These are phyloP conservation scores for Alnus glutinosa DNA, from an alignment of 306 rosid genomes.

Conservation along the genomic window DNA sequence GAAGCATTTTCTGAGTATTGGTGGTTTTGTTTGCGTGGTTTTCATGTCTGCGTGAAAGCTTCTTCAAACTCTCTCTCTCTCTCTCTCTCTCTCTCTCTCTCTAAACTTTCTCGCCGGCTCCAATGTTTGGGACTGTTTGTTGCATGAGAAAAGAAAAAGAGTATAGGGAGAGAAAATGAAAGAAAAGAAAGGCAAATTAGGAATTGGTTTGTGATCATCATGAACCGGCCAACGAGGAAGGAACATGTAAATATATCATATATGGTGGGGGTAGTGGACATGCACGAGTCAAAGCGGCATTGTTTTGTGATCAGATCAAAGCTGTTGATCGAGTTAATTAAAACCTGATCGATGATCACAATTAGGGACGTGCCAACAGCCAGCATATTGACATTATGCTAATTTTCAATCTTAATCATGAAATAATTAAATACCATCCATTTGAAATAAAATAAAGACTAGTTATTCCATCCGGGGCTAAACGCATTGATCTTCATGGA, in stretches of 20 bases:
- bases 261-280: conserved; percentile 23
- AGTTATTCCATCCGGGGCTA: no score
- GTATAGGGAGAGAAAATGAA: not conserved
- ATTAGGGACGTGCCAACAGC: no score
- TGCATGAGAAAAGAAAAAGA: conserved; percentile 13
- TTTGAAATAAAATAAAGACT: no score
- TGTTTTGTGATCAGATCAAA: no score
- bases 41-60: conserved; percentile 44
- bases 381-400: no score
- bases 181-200: not conserved
- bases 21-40: conserved; percentile 35
- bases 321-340: no score
- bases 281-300: conserved; percentile 19
- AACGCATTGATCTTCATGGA: no score
- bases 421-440: no score
- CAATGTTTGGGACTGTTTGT: not conserved
- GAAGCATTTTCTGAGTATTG: conserved; percentile 43
- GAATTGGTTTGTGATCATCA: not conserved
- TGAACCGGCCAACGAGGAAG: not conserved
- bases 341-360: no score
- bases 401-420: no score
- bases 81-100: not conserved
- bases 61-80: not conserved
- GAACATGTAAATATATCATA: not conserved
- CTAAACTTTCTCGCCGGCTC: conserved; percentile 5